Percentiles rank a stretch among this genome's conserved stretches.
Conservation (phyloP, 1,284 basidiomycete species). For the Moniliophthora roreri region DNA sequence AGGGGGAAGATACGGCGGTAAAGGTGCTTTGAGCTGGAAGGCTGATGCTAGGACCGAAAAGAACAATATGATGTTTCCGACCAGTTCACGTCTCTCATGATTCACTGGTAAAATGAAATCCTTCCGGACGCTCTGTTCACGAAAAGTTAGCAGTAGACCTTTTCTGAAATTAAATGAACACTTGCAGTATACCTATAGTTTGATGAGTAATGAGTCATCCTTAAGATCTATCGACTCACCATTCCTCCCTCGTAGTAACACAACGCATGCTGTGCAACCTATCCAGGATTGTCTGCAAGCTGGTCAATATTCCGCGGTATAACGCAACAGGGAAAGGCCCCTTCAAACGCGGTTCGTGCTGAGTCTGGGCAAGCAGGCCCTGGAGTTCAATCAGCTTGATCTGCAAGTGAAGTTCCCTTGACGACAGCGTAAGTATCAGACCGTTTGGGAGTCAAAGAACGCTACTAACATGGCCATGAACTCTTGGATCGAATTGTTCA, state of each 20-base stretch:
- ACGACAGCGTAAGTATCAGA: slow-evolving; percentile 8
- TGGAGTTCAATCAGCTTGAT: slow-evolving; percentile 85
- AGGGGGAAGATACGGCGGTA: slow-evolving; percentile 94
- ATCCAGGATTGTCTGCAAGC: slow-evolving; percentile 88
- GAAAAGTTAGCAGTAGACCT: slow-evolving; percentile 7
- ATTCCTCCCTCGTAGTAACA: slow-evolving; percentile 91
- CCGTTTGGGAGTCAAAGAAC: background rate
- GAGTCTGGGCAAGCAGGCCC: slow-evolving; percentile 81
- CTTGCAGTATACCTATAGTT: slow-evolving; percentile 63
- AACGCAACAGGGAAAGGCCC: slow-evolving; percentile 85
- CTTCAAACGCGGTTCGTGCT: slow-evolving; percentile 92
- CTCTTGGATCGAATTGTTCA: slow-evolving; percentile 70
- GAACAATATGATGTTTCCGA: slow-evolving; percentile 90
- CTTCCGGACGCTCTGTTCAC: slow-evolving; percentile 62
- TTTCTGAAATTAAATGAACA: slow-evolving; percentile 9
- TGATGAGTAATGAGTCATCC: slow-evolving; percentile 11
- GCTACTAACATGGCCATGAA: slow-evolving; percentile 85
- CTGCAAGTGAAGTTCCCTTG: slow-evolving; percentile 92
- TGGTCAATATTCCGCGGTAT: slow-evolving; percentile 83
- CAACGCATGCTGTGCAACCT: slow-evolving; percentile 93
- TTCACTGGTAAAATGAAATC: slow-evolving; percentile 92
- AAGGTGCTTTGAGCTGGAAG: slow-evolving; percentile 85
- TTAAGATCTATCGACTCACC: slow-evolving; percentile 48
- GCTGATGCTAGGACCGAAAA: slow-evolving; percentile 88
- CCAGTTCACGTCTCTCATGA: slow-evolving; percentile 86